Conservation (phyloP, 257 asterid genomes). For the Ilex aquifolium region DNA sequence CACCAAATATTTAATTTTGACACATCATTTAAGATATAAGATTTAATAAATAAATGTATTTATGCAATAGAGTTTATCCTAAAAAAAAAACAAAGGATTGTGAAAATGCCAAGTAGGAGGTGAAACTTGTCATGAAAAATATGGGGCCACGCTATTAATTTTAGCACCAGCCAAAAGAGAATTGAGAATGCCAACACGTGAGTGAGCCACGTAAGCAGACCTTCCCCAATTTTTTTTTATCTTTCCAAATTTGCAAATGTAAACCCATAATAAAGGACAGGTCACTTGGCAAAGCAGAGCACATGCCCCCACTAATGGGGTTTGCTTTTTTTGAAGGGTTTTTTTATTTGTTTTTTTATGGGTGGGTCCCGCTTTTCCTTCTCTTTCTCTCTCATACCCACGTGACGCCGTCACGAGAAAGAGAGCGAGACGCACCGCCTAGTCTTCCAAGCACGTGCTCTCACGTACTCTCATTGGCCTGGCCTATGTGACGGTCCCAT, state of each 20-base stretch:
- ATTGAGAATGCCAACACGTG: slow-evolving; percentile 25
- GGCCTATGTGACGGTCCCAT: slow-evolving; percentile 15
- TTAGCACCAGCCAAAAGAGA: slow-evolving; percentile 14
- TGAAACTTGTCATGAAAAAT: slow-evolving; percentile 8
- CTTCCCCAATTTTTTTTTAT: too few relatives aligned
- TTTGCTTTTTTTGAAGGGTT: too few relatives aligned
- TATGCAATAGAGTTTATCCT: too few relatives aligned
- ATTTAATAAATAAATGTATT: too few relatives aligned
- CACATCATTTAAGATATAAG: too few relatives aligned
- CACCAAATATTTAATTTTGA: too few relatives aligned
- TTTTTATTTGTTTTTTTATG: too few relatives aligned
- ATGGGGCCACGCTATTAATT: slow-evolving; percentile 18
- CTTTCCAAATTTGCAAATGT: slow-evolving; percentile 1
- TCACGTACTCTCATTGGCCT: slow-evolving; percentile 16
- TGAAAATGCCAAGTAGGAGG: background rate
- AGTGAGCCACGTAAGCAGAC: slow-evolving; percentile 12
- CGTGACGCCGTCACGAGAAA: slow-evolving; percentile 37
- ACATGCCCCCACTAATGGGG: slow-evolving; percentile 18
- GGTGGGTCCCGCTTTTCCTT: background rate
- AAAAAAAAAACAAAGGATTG: too few relatives aligned
- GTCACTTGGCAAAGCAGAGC: slow-evolving; percentile 19
- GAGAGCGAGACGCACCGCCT: slow-evolving; percentile 32
- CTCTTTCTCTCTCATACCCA: slow-evolving; percentile 16
- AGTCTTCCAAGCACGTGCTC: slow-evolving; percentile 32
- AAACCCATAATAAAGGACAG: slow-evolving; percentile 17